Evolutionary conservation across 1,139 yeast genomes (phyloP).

Genomic region (Candida pseudoviswanathii): DNA sequence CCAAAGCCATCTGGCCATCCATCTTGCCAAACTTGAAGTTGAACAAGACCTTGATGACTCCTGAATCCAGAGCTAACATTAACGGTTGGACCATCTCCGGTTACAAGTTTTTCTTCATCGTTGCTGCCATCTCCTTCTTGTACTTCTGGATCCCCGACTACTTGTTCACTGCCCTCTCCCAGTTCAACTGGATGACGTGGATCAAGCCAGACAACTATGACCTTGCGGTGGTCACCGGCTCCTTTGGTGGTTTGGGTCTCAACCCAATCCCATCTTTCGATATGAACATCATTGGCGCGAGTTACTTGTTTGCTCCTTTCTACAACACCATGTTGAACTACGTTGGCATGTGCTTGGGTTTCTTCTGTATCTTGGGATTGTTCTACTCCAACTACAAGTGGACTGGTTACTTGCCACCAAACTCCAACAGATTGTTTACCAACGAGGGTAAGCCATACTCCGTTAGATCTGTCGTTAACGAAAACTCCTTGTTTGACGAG

Average conservation of each 20-base stretch:
- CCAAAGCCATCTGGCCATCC: slow-evolving; percentile 50
- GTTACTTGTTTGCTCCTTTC: slow-evolving; percentile 46
- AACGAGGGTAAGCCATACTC: slow-evolving; percentile 37
- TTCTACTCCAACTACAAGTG: slow-evolving; percentile 43
- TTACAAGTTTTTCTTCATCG: slow-evolving; percentile 41
- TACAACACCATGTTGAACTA: slow-evolving; percentile 41
- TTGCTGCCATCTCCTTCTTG: slow-evolving; percentile 33
- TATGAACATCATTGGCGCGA: slow-evolving; percentile 46
- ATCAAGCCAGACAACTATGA: slow-evolving; percentile 42
- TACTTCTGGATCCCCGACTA: slow-evolving; percentile 49
- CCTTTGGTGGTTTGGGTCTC: slow-evolving; percentile 41
- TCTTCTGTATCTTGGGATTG: slow-evolving; percentile 30
- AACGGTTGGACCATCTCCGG: slow-evolving; percentile 47
- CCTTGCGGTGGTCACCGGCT: slow-evolving; percentile 42
- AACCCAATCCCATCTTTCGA: slow-evolving; percentile 49
- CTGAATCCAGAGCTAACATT: slow-evolving; percentile 27
- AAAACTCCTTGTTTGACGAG: too few species aligned
- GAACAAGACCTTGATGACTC: slow-evolving; percentile 43
- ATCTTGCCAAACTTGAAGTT: slow-evolving; percentile 48
- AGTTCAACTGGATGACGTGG: slow-evolving; percentile 54
- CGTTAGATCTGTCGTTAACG: slow-evolving; percentile 35
- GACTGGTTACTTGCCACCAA: slow-evolving; percentile 44
- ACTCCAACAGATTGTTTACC: slow-evolving; percentile 40
- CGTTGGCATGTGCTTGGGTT: slow-evolving; percentile 37
- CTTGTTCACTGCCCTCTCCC: slow-evolving; percentile 43